A percentile compares a stretch with the other conserved stretches of the same genome.
Evolutionary conservation across 2,329 filamentous ascomycete species (phyloP).

Genomic region (Achaetomium macrosporum): DNA sequence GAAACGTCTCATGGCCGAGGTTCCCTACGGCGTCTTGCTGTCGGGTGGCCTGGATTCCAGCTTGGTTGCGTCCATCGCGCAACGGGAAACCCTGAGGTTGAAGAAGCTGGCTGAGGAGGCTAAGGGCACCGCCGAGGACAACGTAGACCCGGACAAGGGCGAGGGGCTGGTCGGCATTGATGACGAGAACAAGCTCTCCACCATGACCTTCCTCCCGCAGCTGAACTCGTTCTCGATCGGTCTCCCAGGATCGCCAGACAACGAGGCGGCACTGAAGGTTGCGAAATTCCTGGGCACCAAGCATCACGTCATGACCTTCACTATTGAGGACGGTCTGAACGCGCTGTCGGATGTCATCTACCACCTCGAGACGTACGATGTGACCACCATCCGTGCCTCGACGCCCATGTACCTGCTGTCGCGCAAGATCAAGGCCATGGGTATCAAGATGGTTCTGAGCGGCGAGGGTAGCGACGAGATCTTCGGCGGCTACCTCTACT

Average conservation of each 20-base stretch:
- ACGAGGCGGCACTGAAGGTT: constrained; percentile 83
- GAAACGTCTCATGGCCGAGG: constrained; percentile 97
- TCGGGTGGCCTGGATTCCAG: constrained; percentile 96
- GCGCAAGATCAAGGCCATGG: constrained; percentile 99
- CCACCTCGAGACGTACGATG: constrained; percentile 96
- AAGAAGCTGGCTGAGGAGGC: constrained; percentile 56
- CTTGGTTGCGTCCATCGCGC: constrained; percentile 89
- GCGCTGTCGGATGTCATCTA: constrained; percentile 96
- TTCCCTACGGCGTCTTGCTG: constrained; percentile 91
- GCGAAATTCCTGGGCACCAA: constrained; percentile 96
- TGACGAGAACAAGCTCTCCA: constrained; percentile 81
- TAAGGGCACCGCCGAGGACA: constrained; percentile 35
- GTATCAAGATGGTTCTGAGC: constrained; percentile 98
- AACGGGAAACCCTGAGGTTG: constrained; percentile 79
- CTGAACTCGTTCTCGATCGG: constrained; percentile 99
- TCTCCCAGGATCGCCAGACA: constrained; percentile 86
- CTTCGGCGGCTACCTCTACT: constrained; percentile 97
- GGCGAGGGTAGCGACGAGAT: constrained; percentile 98
- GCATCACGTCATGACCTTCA: constrained; percentile 98
- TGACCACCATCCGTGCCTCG: constrained; percentile 95
- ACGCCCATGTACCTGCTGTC: constrained; percentile 98
- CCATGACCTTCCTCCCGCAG: constrained; percentile 85
- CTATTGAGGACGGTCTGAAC: constrained; percentile 93
- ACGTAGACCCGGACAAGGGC: constrained; percentile 51
- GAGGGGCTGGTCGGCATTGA: constrained; percentile 89